Base-by-base conservation (phyloP, 1,284 basidiomycete species). In the Leccinum pseudoinsigne region DNA sequence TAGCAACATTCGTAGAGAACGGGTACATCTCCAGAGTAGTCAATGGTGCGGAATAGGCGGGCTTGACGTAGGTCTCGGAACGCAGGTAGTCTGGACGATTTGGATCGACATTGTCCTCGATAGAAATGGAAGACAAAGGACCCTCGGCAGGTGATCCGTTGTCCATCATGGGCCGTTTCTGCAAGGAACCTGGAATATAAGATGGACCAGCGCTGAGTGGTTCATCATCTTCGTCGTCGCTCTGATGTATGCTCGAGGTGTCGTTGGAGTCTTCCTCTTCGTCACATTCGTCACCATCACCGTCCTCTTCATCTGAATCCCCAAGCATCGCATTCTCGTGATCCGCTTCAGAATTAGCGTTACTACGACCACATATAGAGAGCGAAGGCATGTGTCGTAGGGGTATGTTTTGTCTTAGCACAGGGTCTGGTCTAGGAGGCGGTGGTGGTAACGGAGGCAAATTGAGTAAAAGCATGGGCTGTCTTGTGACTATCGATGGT, bases 361-460 rank as follows among this genome's bases (percentile, higher is more conserved):
- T 72, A 62, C 70, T 73, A 21, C 67, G 71, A 16, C 83, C 83
- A 58, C 80, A 77, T 75, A 79, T 78, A 26, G 80, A 80, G 58
- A 87, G 68, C 26, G 80, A 81, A 21, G 85, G 84, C 70, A 86
- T 79, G 64, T 77, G 82, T 42, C 79, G 76, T 57, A 86, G 65
- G 5, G 78, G 74, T 26, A 68, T 68, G 10, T 62, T 68, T 36
- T 60, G 60, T 51, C 64, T 72, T 47, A 70, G 68, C 2, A 65
- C 59, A 51, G 70, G 14, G n/a, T 63, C 62, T 56, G 64, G 57
- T 65, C 58, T 62, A 68, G 64, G 67, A 56, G 57, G 65, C 60
- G 59, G 64, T 28, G 58, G 64, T 23, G 66, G 74, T 42, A 71
- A 61, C 53, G 61, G 47, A 42, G 66, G 69, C 45, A 68, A 59